Base-by-base conservation (phyloP, 371 early-diverging fungal genomes). In the Mucor saturninus region DNA sequence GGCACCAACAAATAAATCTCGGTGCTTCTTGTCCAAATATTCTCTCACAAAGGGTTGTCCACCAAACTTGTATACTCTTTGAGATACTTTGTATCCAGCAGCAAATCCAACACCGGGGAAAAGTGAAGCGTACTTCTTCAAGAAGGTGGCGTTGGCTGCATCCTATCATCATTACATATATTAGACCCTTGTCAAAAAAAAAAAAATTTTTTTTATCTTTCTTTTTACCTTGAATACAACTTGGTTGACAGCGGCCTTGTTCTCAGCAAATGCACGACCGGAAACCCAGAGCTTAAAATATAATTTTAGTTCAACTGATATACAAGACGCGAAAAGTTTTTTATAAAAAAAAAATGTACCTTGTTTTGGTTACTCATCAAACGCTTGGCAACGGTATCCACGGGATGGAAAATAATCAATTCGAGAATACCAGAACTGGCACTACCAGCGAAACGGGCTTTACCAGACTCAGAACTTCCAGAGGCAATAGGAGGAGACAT, bases 101-200 rank as follows among this genome's bases (percentile, higher is more conserved):
- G 98, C 98, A 70, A 92, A 97, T 13, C 98, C 98, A 50, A 98
- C 87, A 60, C 98, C 98, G 2, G 98, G 98, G 85, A 98, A 98
- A 50, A 98, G 84, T 11, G 96, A 94, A 14, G 92, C 73, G 74
- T 95, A 97, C 74, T 95, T 94, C 63, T 83, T 71, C n/a, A 93
- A 38, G 32, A 88, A 84, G 3, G 91, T 73, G 52, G 89, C 80
- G 60, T 73, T 64, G 46, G 92, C 91, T 9, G 95, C 94, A 54
- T 96, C 94, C 86, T 93, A 81, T 26, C n/a, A 5, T 9, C 21
- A 13, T 32, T 40, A 28, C 48, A 29, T 29, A 15, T 45, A 15
- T 15, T 46, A 5, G n/a, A 46, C 62, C 62, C 62, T 54, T 62
- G 62, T 62, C 62, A 62, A 62, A 54, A 54, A 42, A 40, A 39